phyloP scores from a whole-genome alignment of 495 filamentous ascomycete genomes.

The Trichoderma reesei region DNA sequence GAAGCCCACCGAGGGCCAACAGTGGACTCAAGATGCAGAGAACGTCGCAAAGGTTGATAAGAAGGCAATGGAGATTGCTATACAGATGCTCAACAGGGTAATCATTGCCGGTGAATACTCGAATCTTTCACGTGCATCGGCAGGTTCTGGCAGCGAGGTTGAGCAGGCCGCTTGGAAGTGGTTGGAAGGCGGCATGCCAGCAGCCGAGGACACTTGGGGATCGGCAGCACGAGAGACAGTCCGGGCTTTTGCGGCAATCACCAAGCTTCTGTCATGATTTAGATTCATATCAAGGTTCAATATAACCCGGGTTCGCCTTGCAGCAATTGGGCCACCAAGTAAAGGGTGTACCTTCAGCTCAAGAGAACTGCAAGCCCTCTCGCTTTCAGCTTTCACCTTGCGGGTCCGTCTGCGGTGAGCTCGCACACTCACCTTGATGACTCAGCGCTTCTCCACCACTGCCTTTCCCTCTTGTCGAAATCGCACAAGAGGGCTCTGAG shows the following conservation, averaged over 20 bases:
- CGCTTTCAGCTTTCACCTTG: background rate
- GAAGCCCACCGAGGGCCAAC: background rate
- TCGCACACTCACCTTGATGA: conserved; percentile 4
- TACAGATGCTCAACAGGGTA: background rate
- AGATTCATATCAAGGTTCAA: background rate
- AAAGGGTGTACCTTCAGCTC: no score
- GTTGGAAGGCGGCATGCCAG: background rate
- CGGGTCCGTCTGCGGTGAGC: background rate
- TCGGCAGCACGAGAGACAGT: background rate
- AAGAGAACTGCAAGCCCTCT: no score
- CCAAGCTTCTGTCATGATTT: background rate
- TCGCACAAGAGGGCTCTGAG: conserved; percentile 2
- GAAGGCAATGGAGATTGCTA: background rate
- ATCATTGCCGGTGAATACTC: background rate
- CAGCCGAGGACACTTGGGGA: background rate
- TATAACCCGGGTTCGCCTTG: background rate
- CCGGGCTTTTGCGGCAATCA: background rate
- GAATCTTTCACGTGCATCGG: background rate
- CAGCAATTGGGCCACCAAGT: background rate
- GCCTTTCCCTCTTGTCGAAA: background rate
- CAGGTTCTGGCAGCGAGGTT: background rate
- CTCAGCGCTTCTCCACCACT: background rate
- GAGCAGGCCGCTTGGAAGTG: background rate
- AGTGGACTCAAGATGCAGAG: background rate
- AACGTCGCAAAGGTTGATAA: background rate